These are phyloP conservation scores for Amanita exitialis DNA, from an alignment of 768 basidiomycete species.

Conservation along the genomic window DNA sequence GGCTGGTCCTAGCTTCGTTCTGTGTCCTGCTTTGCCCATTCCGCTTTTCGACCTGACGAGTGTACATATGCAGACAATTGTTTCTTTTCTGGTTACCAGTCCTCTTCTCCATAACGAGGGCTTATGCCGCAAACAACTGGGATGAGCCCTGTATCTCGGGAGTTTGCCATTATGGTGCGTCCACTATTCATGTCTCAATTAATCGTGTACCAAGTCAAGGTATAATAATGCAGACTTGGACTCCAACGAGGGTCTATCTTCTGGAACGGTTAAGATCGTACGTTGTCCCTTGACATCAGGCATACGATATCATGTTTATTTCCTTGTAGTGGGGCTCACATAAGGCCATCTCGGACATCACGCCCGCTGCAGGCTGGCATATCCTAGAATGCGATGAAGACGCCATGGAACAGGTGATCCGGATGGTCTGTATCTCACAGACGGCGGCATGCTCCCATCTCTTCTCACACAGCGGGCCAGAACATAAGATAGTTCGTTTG, in stretches of 20 bases:
- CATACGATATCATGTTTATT: not conserved
- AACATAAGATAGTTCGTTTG: constrained; percentile 23
- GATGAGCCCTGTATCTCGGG: constrained; percentile 10
- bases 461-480: constrained; percentile 18
- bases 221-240: constrained; percentile 6
- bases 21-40: not conserved
- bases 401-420: constrained; percentile 20
- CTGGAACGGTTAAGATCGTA: not conserved
- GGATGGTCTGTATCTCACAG: constrained; percentile 21
- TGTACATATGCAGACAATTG: not conserved
- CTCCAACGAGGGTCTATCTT: not conserved
- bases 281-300: not conserved
- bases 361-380: constrained; percentile 28
- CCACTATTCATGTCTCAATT: not conserved
- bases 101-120: not conserved
- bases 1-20: not conserved
- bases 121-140: constrained; percentile 10
- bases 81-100: not conserved
- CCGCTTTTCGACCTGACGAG: not conserved
- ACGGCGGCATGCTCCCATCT: constrained; percentile 19
- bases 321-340: constrained; percentile 13
- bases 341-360: constrained; percentile 26
- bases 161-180: constrained; percentile 11
- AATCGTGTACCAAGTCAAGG: not conserved
- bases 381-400: constrained; percentile 25